Base-by-base conservation (phyloP, 2,329 filamentous ascomycete species). In the Colletotrichum endophyticum region DNA sequence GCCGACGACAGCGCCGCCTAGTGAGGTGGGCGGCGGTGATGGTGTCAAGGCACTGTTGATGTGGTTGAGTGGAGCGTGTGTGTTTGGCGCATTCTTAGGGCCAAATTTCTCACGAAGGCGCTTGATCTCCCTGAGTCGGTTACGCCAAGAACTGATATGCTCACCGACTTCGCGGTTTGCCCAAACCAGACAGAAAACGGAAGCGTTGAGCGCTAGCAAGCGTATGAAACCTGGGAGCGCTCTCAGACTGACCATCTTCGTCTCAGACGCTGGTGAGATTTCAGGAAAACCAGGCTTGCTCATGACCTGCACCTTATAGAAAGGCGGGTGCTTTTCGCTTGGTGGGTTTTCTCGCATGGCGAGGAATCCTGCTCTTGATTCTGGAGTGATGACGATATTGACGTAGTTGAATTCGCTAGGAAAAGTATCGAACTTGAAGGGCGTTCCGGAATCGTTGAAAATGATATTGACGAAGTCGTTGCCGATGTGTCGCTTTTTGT, bases 391-490 rank as follows among this genome's bases (percentile, higher is more conserved):
- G 80, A 99, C 94, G 81, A 99, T 99, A 83, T 98, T 96, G 82
- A 99, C 96, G 82, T 95, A 98, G 83, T 98, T 99, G 88, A 99
- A 98, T 73, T 96, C 94, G 1, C 96, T 98, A 1, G 95, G 95
- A 80, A 99, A 98, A 0, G 95, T 98, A 83, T 98, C 92, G 83
- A 98, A 98, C 70, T 91, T 91, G 87, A 98, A 99, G 0, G 95
- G 94, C 64, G 93, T 85, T n/a, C 97, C 96, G 3, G 96, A 98
- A 81, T 98, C 95, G 84, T 99, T 99, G 89, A 98, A 99, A 74
- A 99, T 94, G 80, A 99, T 98, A 83, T 98, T 99, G 82, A 99
- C 97, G 84, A 95, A 98, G 84, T 99, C 97, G 82, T 99, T 99
- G 74, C 97, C 97, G 77, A 99, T 97, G 82, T 99, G 98, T 4